A percentile compares a stretch with the other conserved stretches of the same genome.
These are phyloP conservation scores for Umbelopsis sp. DNA, from an alignment of 192 early-diverging fungal species.

Conservation along the genomic window DNA sequence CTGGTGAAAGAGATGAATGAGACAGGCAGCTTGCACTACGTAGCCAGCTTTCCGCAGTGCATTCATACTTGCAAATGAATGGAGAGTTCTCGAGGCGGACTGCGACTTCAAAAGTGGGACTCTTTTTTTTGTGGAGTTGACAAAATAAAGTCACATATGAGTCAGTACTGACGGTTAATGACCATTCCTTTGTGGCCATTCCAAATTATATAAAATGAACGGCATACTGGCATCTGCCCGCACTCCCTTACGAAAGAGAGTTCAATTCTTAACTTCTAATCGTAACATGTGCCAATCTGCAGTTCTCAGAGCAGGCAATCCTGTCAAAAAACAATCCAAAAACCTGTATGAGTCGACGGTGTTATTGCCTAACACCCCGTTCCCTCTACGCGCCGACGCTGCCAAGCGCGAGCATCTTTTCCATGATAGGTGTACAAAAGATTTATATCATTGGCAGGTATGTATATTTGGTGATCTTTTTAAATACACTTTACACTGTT, in stretches of 20 bases:
- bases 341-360: conserved; percentile 59
- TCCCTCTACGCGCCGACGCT: conserved; percentile 68
- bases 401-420: conserved; percentile 59
- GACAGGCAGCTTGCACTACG: conserved; percentile 66
- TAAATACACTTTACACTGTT: too few relatives aligned
- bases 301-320: neutral
- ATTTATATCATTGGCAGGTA: conserved; percentile 76
- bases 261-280: neutral
- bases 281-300: neutral
- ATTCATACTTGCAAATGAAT: conserved; percentile 13
- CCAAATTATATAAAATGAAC: neutral
- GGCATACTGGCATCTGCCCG: neutral
- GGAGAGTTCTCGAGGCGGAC: too few relatives aligned
- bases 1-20: conserved; percentile 68
- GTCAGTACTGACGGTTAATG: neutral
- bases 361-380: conserved; percentile 70
- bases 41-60: conserved; percentile 21
- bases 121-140: neutral
- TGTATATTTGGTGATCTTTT: too few relatives aligned
- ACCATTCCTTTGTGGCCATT: neutral
- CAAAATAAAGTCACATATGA: neutral
- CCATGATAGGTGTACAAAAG: conserved; percentile 61
- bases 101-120: neutral
- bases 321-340: conserved; percentile 19
- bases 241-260: neutral